Evolutionary conservation across 108 stramenopile species (phyloP).

Genomic region (Hondaea fermentalgiana): DNA sequence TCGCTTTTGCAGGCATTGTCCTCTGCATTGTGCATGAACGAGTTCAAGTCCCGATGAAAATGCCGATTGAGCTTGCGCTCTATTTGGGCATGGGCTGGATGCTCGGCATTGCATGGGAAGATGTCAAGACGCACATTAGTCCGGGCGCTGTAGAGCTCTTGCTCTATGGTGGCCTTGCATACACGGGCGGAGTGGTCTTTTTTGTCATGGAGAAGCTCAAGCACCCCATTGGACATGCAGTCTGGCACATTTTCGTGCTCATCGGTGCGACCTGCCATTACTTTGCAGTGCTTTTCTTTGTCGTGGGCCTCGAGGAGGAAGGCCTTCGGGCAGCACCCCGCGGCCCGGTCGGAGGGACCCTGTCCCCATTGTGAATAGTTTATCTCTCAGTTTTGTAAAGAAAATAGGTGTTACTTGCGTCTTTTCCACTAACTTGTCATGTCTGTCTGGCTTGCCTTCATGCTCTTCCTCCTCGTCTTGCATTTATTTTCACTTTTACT

Average conservation of each 20-base stretch:
- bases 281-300: conserved; percentile 44
- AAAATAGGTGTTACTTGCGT: neutral
- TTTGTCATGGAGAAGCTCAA: conserved; percentile 40
- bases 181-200: conserved; percentile 40
- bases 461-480: neutral
- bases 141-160: neutral
- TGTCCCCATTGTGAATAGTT: neutral
- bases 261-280: conserved; percentile 41
- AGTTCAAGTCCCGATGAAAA: neutral
- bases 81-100: conserved; percentile 47
- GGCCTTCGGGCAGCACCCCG: neutral
- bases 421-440: neutral
- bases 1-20: conserved; percentile 39
- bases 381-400: neutral
- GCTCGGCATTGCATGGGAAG: conserved; percentile 28
- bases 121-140: neutral
- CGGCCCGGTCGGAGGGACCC: too few species aligned
- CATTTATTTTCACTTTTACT: neutral
- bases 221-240: conserved; percentile 40
- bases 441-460: neutral
- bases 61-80: conserved; percentile 26
- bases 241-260: conserved; percentile 54
- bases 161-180: conserved; percentile 37
- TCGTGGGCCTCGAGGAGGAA: conserved; percentile 28
- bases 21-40: conserved; percentile 23